Conservation (phyloP, 2,329 filamentous ascomycete genomes). For the Drechslerella coelobrocha region DNA sequence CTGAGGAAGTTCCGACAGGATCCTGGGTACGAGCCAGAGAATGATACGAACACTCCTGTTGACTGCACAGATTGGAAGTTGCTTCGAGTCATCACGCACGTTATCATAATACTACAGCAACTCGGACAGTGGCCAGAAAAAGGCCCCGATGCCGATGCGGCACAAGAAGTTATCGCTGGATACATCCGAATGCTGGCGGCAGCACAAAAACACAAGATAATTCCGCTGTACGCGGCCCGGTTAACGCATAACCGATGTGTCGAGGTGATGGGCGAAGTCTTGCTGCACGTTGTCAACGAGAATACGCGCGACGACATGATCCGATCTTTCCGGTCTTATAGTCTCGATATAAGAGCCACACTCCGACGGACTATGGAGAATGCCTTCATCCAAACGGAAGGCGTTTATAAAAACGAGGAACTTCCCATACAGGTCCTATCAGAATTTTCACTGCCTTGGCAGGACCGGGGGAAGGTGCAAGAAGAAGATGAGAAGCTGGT, state of each 20-base stretch:
- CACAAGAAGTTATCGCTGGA: constrained; percentile 76
- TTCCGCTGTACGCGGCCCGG: constrained; percentile 87
- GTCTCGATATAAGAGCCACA: constrained; percentile 75
- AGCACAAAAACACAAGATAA: constrained; percentile 74
- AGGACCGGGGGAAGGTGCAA: constrained; percentile 70
- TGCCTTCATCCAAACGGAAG: constrained; percentile 58
- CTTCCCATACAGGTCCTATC: constrained; percentile 57
- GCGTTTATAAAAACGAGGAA: constrained; percentile 55
- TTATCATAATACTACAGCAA: constrained; percentile 72
- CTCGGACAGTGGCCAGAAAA: constrained; percentile 63
- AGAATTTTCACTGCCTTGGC: constrained; percentile 67
- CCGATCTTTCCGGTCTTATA: constrained; percentile 75
- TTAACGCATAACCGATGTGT: constrained; percentile 71
- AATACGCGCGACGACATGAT: constrained; percentile 73
- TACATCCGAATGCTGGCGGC: constrained; percentile 82
- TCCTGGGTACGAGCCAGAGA: constrained; percentile 61
- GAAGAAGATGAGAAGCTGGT: constrained; percentile 75
- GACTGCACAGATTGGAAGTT: constrained; percentile 57
- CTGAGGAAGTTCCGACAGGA: constrained; percentile 60
- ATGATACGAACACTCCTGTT: constrained; percentile 59
- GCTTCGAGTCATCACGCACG: constrained; percentile 73
- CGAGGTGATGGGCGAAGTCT: constrained; percentile 74
- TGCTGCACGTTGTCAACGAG: constrained; percentile 74
- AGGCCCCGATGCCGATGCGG: constrained; percentile 57
- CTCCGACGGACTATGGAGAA: constrained; percentile 70